Evolutionary conservation across 148 eudicot species (phyloP).

Genomic region (Persicaria maculosa): DNA sequence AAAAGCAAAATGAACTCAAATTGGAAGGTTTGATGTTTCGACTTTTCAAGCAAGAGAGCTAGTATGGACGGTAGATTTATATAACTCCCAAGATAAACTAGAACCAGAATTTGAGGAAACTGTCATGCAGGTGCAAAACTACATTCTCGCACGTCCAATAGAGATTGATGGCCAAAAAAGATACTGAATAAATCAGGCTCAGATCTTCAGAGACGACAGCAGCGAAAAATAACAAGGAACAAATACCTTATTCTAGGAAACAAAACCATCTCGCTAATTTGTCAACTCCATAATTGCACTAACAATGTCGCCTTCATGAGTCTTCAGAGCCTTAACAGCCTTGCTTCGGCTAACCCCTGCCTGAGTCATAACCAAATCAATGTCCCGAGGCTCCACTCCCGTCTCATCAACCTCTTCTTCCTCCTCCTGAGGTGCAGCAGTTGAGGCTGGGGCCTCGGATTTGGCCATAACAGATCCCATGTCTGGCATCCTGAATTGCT

Average conservation of each 20-base stretch:
- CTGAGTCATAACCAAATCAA: slow-evolving; percentile 63
- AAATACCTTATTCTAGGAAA: neutral
- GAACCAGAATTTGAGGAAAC: neutral
- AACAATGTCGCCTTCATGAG: slow-evolving; percentile 53
- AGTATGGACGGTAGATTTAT: neutral
- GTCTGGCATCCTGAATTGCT: slow-evolving; percentile 65
- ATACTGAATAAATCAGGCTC: neutral
- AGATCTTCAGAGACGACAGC: neutral
- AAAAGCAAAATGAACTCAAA: too few species aligned
- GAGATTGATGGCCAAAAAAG: neutral
- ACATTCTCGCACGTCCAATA: slow-evolving; percentile 1
- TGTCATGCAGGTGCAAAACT: neutral
- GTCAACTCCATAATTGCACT: slow-evolving; percentile 69
- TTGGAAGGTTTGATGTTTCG: too few species aligned
- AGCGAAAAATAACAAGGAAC: neutral
- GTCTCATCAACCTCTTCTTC: slow-evolving; percentile 64
- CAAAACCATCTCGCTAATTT: slow-evolving; percentile 20
- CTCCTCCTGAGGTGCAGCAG: slow-evolving; percentile 36
- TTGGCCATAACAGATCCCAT: slow-evolving; percentile 45
- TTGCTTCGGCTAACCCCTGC: slow-evolving; percentile 51
- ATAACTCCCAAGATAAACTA: neutral
- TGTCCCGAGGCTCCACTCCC: slow-evolving; percentile 53
- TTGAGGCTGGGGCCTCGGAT: slow-evolving; percentile 29
- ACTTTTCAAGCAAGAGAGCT: neutral
- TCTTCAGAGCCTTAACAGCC: slow-evolving; percentile 68